Percentiles rank a stretch among this genome's conserved stretches.
Conservation (phyloP, 305 asterid genomes). For the Fraxinus nigra region DNA sequence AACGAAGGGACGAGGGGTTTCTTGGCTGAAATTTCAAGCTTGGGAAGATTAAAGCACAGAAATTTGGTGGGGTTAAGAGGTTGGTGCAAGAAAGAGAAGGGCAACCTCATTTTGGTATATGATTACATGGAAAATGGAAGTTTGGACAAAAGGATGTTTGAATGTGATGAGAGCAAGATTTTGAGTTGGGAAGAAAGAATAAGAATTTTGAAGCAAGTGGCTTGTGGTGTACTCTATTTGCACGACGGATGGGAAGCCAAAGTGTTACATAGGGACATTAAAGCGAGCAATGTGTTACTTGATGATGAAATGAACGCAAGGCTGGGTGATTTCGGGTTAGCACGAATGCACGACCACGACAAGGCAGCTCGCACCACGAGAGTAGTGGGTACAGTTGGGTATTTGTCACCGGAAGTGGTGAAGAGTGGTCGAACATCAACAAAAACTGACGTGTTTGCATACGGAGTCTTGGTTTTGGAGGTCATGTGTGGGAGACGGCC, state of each 20-base stretch:
- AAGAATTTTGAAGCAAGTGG: slow-evolving; percentile 60
- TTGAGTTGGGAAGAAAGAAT: slow-evolving; percentile 51
- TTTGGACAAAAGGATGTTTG: slow-evolving; percentile 57
- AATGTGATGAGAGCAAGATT: slow-evolving; percentile 31
- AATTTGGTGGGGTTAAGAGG: slow-evolving; percentile 73
- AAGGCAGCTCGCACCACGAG: slow-evolving; percentile 61
- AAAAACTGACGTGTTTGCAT: slow-evolving; percentile 54
- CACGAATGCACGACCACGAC: slow-evolving; percentile 65
- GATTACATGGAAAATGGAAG: slow-evolving; percentile 88
- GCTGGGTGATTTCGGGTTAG: slow-evolving; percentile 69
- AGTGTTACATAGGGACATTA: slow-evolving; percentile 63
- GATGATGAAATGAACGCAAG: not conserved
- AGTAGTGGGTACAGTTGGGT: slow-evolving; percentile 76
- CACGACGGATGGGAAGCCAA: slow-evolving; percentile 75
- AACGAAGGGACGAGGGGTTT: slow-evolving; percentile 44
- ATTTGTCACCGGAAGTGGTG: slow-evolving; percentile 63
- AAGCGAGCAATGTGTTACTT: not conserved
- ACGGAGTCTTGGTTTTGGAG: slow-evolving; percentile 59
- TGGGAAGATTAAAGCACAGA: slow-evolving; percentile 71
- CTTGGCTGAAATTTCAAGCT: slow-evolving; percentile 69
- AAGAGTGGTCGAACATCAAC: slow-evolving; percentile 62
- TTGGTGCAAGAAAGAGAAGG: slow-evolving; percentile 79
- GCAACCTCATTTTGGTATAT: slow-evolving; percentile 60
- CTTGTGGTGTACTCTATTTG: slow-evolving; percentile 59
- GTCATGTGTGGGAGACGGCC: slow-evolving; percentile 74